Evolutionary conservation across 176 grass and related monocot genomes (phyloP), one percentile per base, ranked within the genome.

Genomic region (Tillandsia leiboldiana): DNA sequence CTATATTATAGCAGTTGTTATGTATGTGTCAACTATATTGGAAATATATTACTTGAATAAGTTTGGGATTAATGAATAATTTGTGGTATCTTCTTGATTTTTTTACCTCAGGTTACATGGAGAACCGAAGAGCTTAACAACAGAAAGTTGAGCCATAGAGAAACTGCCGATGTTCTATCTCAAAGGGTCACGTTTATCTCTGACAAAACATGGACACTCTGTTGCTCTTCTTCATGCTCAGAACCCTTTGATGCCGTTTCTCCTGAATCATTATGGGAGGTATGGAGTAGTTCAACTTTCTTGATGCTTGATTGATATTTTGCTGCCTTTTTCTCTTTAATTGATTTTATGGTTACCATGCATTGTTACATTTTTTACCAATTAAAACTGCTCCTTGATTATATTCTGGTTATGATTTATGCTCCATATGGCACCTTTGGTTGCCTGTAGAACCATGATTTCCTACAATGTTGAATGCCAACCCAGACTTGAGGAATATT

Each of bases 191-290:
- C 33, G 33, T 8, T 65, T 51, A 88, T 75, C 85, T 80, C 84
- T 72, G 70, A 80, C 65, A 71, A 65, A 79, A 80, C 64, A 58
- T 93, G 89, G 89, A 86, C 50, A 65, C 66, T 85, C 85, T 78
- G 65, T 69, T 97, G 84, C 51, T 73, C 51, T 82, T 87, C 81
- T 2, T 87, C 87, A 65, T 82, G 79, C 59, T 67, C 64, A 13
- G 79, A 77, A 63, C 53, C 80, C 14, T 83, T 50, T 49, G 68
- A 75, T 70, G 33, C 15, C 65, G 77, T 87, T 72, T 83, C 87
- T 61, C 84, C 94, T 58, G 74, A 93, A 66, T 85, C 82, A 73
- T 85, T 97, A 69, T 97, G 94, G 94, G 89, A 97, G 89, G 94
- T 97, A 61, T 61, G 56, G 8, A 57, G 53, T 7, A 57, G 56